phyloP scores from a whole-genome alignment of 305 asterid genomes.

The Fraxinus paxiana region DNA sequence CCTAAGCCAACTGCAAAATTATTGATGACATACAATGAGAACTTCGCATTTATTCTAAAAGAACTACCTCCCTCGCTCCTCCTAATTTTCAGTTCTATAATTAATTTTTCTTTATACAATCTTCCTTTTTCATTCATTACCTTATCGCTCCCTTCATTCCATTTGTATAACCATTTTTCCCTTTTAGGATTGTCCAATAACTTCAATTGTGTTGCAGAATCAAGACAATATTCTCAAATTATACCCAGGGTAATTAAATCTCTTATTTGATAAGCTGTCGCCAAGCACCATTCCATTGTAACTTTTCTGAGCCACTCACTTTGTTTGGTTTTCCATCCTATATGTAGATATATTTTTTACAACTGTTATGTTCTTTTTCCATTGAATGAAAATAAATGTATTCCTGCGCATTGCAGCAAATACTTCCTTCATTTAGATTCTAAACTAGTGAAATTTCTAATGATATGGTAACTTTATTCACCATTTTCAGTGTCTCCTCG shows the following conservation, averaged over 20 bases:
- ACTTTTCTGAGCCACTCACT: neutral
- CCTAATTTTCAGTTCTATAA: neutral
- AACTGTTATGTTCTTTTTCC: neutral
- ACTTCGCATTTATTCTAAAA: neutral
- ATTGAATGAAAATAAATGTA: neutral
- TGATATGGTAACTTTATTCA: neutral
- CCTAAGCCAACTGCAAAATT: neutral
- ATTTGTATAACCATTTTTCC: neutral
- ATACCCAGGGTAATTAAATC: neutral
- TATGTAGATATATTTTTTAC: neutral
- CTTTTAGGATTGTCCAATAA: neutral
- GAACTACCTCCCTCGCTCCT: neutral
- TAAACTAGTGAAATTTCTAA: neutral
- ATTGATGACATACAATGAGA: neutral
- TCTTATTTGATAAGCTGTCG: neutral
- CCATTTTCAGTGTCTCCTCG: neutral
- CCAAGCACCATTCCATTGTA: neutral
- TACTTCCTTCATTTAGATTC: neutral
- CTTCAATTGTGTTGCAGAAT: neutral
- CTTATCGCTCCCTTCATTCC: neutral
- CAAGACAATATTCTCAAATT: neutral
- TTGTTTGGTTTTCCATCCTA: neutral
- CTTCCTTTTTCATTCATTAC: neutral
- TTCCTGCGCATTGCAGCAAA: neutral
- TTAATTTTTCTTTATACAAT: neutral